Evolutionary conservation across 768 basidiomycete genomes (phyloP).

Genomic region (Boletus sp.): DNA sequence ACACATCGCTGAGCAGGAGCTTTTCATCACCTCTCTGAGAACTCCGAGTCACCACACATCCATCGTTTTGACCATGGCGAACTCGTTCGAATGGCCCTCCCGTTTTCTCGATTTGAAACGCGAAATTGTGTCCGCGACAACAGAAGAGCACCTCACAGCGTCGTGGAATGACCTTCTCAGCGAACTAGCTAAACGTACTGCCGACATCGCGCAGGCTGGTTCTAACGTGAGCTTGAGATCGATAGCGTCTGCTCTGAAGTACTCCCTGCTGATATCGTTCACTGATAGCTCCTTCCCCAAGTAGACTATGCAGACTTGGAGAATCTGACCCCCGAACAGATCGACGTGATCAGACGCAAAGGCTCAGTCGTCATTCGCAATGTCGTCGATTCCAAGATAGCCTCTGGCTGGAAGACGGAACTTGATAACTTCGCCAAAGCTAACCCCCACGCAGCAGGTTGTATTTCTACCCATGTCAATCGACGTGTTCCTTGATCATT

Average conservation of each 20-base stretch:
- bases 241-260: not conserved
- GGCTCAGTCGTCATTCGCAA: constrained; percentile 62
- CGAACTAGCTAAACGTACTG: constrained; percentile 48
- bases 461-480: not conserved
- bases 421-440: constrained; percentile 54
- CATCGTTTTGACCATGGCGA: constrained; percentile 5
- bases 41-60: no score
- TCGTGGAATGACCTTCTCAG: constrained; percentile 59
- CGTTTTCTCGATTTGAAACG: constrained; percentile 59
- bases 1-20: no score
- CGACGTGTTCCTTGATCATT: not conserved
- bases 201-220: constrained; percentile 45
- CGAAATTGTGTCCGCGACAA: constrained; percentile 50
- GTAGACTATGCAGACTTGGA: constrained; percentile 55
- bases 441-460: constrained; percentile 61
- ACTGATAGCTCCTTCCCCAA: constrained; percentile 55
- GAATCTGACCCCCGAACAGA: constrained; percentile 42
- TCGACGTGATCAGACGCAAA: constrained; percentile 49
- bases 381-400: constrained; percentile 59
- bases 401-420: constrained; percentile 54
- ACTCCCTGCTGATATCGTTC: not conserved
- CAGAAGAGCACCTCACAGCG: constrained; percentile 44
- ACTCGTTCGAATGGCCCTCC: constrained; percentile 20
- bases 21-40: no score
- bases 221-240: constrained; percentile 40